phyloP scores from a whole-genome alignment of 257 asterid species.

The Nicotiana paniculata region DNA sequence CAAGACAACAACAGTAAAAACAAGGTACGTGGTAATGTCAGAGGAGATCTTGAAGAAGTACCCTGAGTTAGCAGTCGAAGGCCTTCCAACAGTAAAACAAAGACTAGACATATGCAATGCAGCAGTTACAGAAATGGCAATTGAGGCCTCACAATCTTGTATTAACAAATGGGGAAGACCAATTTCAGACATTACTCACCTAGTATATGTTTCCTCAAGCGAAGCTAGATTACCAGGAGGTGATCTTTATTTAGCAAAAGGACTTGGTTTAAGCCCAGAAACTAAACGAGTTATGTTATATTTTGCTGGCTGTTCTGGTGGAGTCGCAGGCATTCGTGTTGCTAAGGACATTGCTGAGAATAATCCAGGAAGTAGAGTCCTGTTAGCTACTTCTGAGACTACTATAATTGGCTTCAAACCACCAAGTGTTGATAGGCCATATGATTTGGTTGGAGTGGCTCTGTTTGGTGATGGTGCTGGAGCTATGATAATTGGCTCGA shows the following conservation, averaged over 20 bases:
- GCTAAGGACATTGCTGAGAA: constrained; percentile 95
- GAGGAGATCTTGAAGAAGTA: constrained; percentile 78
- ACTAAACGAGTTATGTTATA: constrained; percentile 71
- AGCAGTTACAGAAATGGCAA: constrained; percentile 90
- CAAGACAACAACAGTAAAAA: constrained; percentile 89
- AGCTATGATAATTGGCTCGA: constrained; percentile 58
- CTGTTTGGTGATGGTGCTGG: constrained; percentile 96
- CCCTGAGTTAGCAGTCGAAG: constrained; percentile 85
- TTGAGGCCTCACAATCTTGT: constrained; percentile 75
- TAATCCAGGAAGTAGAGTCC: constrained; percentile 76
- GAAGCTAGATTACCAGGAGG: constrained; percentile 96
- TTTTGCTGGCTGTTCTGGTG: constrained; percentile 96
- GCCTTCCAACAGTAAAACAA: constrained; percentile 75
- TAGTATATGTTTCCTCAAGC: constrained; percentile 92
- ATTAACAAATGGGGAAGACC: constrained; percentile 77
- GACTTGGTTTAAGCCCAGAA: constrained; percentile 63
- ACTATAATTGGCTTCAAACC: constrained; percentile 87
- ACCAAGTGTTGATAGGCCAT: constrained; percentile 68
- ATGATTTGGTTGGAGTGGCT: constrained; percentile 85
- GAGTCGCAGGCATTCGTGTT: constrained; percentile 93
- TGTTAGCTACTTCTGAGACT: constrained; percentile 86
- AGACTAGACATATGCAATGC: constrained; percentile 77
- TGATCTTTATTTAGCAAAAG: constrained; percentile 82
- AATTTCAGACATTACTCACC: constrained; percentile 66
- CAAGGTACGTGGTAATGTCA: constrained; percentile 92